A percentile compares a stretch with the other conserved stretches of the same genome.
These are phyloP conservation scores for Quercus ilex DNA, from an alignment of 306 rosid species.

Conservation along the genomic window DNA sequence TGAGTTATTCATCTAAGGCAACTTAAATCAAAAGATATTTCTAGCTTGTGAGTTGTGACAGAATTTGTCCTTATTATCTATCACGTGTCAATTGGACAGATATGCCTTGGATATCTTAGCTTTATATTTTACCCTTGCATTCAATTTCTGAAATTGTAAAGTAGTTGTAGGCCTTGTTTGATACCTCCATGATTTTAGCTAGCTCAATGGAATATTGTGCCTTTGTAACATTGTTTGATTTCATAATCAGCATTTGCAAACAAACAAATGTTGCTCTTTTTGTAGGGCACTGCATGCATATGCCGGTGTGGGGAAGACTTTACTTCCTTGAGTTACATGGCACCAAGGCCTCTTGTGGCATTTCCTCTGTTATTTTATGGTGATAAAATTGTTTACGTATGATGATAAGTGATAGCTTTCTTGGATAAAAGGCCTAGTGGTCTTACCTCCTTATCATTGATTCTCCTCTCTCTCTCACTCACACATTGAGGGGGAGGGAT, in stretches of 20 bases:
- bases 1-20: neutral
- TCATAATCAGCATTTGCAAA: no score
- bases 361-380: neutral
- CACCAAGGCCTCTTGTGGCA: neutral
- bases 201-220: neutral
- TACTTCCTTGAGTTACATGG: neutral
- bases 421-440: constrained; percentile 18
- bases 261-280: no score
- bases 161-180: neutral
- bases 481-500: neutral
- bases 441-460: constrained; percentile 13
- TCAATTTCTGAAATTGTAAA: neutral
- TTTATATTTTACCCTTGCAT: neutral
- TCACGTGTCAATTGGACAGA: constrained; percentile 5
- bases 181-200: neutral
- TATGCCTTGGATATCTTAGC: neutral
- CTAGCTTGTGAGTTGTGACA: neutral
- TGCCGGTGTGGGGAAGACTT: neutral
- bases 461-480: neutral
- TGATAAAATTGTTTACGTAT: no score
- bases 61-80: neutral
- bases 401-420: neutral
- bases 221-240: neutral
- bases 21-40: neutral
- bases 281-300: neutral